Base-by-base conservation (phyloP, 2,329 filamentous ascomycete genomes). In the Colletotrichum sp. region DNA sequence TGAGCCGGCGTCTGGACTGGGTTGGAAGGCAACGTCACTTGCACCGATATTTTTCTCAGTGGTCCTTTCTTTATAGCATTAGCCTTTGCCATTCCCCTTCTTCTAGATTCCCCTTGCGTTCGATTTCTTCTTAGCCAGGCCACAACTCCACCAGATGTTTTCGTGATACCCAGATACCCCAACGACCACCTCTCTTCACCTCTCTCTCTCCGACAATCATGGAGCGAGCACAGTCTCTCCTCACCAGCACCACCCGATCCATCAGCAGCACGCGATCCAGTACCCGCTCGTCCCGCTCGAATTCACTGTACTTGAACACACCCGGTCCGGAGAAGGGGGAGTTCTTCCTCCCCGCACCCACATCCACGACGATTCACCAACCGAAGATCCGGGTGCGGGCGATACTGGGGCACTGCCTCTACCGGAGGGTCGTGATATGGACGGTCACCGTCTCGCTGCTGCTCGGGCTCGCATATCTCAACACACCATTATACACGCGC, bases 351-450 rank as follows among this genome's bases (percentile, higher is more conserved):
- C 75, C 75, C 59, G 65, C 72, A n/a, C 72, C 44, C 44, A 52
- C 71, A 67, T 74, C 66, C 65, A 75, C 72, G 30, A 76, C 71
- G 71, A 74, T 76, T 68, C 60, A 69, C 63, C 75, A 76, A 77
- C 81, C 84, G 22, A 84, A 82, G 70, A 81, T 89, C 65, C 83
- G 86, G 70, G 80, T 89, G 26, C 86, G 85, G 76, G 82, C 87
- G 8, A 78, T 91, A 15, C 80, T 91, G n/a, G 84, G 89, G 16
- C 87, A 90, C 79, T 90, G 87, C 78, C 83, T 90, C 44, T 90
- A 90, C 79, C 86, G 89, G 55, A 85, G 90, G 71, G 84, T 91
- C 24, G 81, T 91, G 59, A 82, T 90, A 80, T 91, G 90, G 89
- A 84, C 84, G 8, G 75, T 87, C n/a, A 81, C 85, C 16, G 80